Evolutionary conservation across 257 asterid genomes (phyloP), one percentile per base, ranked within the genome.

Genomic region (Gynochthodes officinalis): DNA sequence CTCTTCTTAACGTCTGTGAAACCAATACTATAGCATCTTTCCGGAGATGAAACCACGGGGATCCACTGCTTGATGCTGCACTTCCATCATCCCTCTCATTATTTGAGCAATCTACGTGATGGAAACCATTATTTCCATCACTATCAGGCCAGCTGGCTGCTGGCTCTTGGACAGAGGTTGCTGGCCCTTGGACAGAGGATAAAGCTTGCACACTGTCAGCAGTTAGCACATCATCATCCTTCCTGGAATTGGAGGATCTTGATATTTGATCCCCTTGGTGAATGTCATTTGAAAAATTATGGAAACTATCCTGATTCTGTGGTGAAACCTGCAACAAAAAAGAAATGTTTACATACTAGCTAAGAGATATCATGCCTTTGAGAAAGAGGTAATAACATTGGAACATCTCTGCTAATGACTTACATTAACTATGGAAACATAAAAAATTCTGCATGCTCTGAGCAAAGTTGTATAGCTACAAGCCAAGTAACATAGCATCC

Each of bases 41-140:
- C 62, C 89, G 93, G 75, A 95, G 85, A 67, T 84, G 80, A 80
- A 87, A 88, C 99, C 99, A 95, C 27, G 96, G 87, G 73, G 98
- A 89, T 68, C 93, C 98, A 74, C 99, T 95, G 83, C 97, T 89
- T 76, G 99, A 95, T 79, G 99, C 97, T 75, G 88, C 89, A 75
- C 92, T 86, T 73, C 99, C 99, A 78, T 86, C 87, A 84, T 95
- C 97, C 83, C 99, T 84, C 82, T 84, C 90, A 44, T 83, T 82
- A 72, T 78, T 81, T 76, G 79, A 79, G 76, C 78, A 67, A 73
- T 84, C 84, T 61, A 71, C 67, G 54, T 71, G 67, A 72, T 74
- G 69, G 57, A 86, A 67, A 67, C 78, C 83, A 55, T 80, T 78
- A 72, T 75, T 78, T 73, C 75, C 86, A 58, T 79, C 77, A 70